Evolutionary conservation across 2,329 filamentous ascomycete species (phyloP).

Genomic region (Aphanoascus verrucosus): DNA sequence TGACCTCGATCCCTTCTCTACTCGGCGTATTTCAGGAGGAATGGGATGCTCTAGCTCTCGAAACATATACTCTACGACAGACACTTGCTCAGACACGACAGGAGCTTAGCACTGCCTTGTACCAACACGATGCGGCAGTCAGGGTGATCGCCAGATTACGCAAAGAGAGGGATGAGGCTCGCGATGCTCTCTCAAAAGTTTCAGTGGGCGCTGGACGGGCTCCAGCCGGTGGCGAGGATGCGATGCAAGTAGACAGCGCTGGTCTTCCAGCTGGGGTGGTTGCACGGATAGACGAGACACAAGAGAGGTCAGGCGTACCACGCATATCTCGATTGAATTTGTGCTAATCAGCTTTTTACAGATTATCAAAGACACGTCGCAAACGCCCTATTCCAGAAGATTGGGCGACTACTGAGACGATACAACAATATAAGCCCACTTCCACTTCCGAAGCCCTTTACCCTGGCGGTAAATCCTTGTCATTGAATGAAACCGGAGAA

Average conservation of each 20-base stretch:
- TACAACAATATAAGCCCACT: constrained; percentile 50
- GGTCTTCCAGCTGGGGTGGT: constrained; percentile 61
- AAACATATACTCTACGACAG: constrained; percentile 83
- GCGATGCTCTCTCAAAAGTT: constrained; percentile 76
- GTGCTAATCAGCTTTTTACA: constrained; percentile 31
- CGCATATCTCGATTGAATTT: background rate
- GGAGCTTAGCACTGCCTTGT: constrained; percentile 85
- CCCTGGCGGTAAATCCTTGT: constrained; percentile 47
- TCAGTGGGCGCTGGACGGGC: constrained; percentile 53
- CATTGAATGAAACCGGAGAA: constrained; percentile 50
- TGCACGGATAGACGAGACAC: constrained; percentile 65
- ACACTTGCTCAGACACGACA: constrained; percentile 82
- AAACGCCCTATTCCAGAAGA: constrained; percentile 76
- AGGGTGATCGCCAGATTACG: constrained; percentile 84
- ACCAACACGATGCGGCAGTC: constrained; percentile 95
- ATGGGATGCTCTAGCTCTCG: constrained; percentile 88
- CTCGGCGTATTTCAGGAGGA: constrained; percentile 95
- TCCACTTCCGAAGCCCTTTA: constrained; percentile 48
- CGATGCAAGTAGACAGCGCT: constrained; percentile 84
- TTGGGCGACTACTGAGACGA: constrained; percentile 67
- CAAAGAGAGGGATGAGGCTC: constrained; percentile 84
- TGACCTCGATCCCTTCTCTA: constrained; percentile 91
- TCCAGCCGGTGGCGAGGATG: constrained; percentile 53
- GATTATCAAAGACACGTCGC: constrained; percentile 76
- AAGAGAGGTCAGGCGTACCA: constrained; percentile 55